These are phyloP conservation scores for Beverwykella pulmonaria DNA, from an alignment of 495 filamentous ascomycete genomes.

Conservation along the genomic window DNA sequence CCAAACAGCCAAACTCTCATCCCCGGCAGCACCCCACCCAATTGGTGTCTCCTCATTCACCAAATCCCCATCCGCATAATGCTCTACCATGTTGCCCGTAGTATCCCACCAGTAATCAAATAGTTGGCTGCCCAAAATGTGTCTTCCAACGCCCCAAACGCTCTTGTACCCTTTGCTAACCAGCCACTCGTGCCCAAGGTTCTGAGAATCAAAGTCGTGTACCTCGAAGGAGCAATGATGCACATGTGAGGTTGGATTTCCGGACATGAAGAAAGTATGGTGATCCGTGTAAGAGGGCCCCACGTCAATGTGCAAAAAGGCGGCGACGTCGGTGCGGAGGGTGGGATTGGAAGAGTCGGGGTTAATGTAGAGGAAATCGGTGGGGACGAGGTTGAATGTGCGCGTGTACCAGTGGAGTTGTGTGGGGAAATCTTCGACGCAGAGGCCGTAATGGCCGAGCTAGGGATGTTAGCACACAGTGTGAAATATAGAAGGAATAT, in stretches of 20 bases:
- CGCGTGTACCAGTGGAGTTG: slow-evolving; percentile 64
- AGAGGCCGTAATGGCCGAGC: slow-evolving; percentile 72
- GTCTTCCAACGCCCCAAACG: slow-evolving; percentile 73
- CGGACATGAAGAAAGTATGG: slow-evolving; percentile 69
- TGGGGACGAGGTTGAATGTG: slow-evolving; percentile 69
- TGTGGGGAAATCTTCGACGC: slow-evolving; percentile 61
- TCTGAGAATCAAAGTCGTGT: slow-evolving; percentile 74
- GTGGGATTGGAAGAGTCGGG: slow-evolving; percentile 16
- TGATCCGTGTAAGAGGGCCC: slow-evolving; percentile 67
- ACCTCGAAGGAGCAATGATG: slow-evolving; percentile 77
- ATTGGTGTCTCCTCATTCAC: slow-evolving; percentile 60
- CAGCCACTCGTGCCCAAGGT: slow-evolving; percentile 74
- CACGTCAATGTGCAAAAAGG: slow-evolving; percentile 67
- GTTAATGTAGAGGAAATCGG: slow-evolving; percentile 55
- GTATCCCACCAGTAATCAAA: slow-evolving; percentile 74
- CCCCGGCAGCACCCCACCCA: slow-evolving; percentile 32
- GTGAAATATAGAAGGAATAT: not conserved
- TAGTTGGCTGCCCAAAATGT: slow-evolving; percentile 66
- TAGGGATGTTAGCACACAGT: not conserved
- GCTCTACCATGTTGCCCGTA: slow-evolving; percentile 63
- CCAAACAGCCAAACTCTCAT: slow-evolving; percentile 39
- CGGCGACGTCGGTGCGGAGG: slow-evolving; percentile 55
- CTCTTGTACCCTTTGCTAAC: slow-evolving; percentile 63
- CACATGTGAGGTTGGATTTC: slow-evolving; percentile 58
- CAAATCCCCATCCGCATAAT: slow-evolving; percentile 71